Evolutionary conservation across 2,329 filamentous ascomycete species (phyloP), one percentile per base, ranked within the genome.

Genomic region (Ophiostoma tasmaniense): DNA sequence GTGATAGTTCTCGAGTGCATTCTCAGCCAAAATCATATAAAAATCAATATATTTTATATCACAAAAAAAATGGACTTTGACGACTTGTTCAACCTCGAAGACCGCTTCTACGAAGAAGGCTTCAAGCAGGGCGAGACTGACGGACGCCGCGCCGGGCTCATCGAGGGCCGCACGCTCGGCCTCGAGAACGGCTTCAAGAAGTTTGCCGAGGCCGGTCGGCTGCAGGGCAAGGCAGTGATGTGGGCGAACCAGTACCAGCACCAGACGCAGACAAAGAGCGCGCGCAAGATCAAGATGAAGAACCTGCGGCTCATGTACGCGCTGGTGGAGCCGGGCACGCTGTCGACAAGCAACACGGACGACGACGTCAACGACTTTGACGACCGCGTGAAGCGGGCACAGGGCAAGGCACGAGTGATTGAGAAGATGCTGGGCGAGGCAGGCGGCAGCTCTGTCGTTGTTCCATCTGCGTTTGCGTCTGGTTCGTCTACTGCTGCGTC

Each of bases 101-200:
- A 88, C 68, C 77, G 81, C 71, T 96, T 94, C 81, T 97, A 97
- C 81, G 82, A 86, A 62, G 87, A 94, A 78, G 95, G 95, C 70
- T 94, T 93, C 81, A 78, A 83, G 6, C 85, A 92, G 68, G 95
- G 95, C 61, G 78, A 87, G 65, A 80, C 83, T 55, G 94, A 97
- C 78, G 95, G 95, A 70, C 82, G 87, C 55, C 84, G 85, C 70
- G 89, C 91, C 39, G 95, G 95, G 52, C 88, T 89, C 70, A 87
- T 92, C 72, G 95, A 99, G 83, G 95, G 95, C 71, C 90, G 93
- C 67, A 87, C 92, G 25, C 92, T 98, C 76, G 95, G 94, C 0
- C 86, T 98, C 59, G 90, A 96, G 77, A 95, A 93, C 73, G 94
- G 93, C 0, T 98, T 95, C 74, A 92, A 97, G 74, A 98, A 97